Evolutionary conservation across 116 monocot species (phyloP).

Genomic region (Trichopus zeylanicus): DNA sequence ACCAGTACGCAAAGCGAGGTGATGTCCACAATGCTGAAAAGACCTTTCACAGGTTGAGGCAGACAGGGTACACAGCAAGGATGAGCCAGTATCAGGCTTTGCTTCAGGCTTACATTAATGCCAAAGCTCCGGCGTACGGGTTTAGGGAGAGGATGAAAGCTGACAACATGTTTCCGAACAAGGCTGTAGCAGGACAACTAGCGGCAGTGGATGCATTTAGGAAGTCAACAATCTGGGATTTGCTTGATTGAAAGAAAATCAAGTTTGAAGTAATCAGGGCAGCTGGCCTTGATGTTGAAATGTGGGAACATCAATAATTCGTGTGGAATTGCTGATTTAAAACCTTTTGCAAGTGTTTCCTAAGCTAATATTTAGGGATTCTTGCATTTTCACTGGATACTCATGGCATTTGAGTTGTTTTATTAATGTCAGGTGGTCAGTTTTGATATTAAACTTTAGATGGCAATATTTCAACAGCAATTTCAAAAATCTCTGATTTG

Average conservation of each 20-base stretch:
- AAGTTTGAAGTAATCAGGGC: no score
- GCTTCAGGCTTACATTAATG: slow-evolving; percentile 64
- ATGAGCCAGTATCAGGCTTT: slow-evolving; percentile 38
- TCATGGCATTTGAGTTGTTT: no score
- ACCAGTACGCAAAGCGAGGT: slow-evolving; percentile 45
- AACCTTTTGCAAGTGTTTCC: no score
- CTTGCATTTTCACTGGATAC: no score
- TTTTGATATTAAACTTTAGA: no score
- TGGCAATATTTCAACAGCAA: no score
- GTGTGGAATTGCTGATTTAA: no score
- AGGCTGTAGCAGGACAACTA: slow-evolving; percentile 22
- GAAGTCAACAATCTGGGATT: slow-evolving; percentile 25
- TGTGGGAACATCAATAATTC: no score
- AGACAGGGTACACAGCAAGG: slow-evolving; percentile 33
- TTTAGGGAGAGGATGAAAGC: slow-evolving; percentile 83
- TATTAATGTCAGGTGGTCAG: no score
- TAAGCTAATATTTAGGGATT: no score
- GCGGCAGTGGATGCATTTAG: slow-evolving; percentile 38
- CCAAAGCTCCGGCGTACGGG: slow-evolving; percentile 72
- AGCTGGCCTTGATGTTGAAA: no score
- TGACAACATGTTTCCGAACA: slow-evolving; percentile 56
- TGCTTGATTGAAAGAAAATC: slow-evolving; percentile 51
- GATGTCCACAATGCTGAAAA: slow-evolving; percentile 77
- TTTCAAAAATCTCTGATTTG: no score
- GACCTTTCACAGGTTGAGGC: slow-evolving; percentile 49